phyloP scores from a whole-genome alignment of 1,284 basidiomycete species.

The Cutaneotrichosporon spelunceum region DNA sequence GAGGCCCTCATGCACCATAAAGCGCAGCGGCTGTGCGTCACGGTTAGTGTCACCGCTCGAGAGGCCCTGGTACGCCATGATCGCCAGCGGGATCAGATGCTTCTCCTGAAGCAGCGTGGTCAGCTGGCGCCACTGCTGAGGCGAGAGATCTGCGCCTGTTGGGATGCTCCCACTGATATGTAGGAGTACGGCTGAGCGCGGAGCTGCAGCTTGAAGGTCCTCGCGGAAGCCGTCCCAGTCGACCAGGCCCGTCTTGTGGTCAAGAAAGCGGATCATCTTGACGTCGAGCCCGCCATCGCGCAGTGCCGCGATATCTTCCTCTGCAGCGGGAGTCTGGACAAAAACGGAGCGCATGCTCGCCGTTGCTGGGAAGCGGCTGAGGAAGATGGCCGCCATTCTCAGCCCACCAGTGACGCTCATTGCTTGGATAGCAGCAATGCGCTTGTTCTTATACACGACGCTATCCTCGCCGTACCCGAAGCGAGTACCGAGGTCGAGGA shows the following conservation, averaged over 20 bases:
- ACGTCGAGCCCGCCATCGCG: constrained; percentile 46
- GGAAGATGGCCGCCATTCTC: constrained; percentile 84
- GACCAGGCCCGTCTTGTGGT: constrained; percentile 81
- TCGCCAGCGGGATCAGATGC: constrained; percentile 45
- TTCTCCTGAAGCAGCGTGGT: constrained; percentile 42
- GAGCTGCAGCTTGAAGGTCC: constrained; percentile 60
- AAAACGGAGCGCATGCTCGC: constrained; percentile 31
- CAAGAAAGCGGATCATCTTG: constrained; percentile 64
- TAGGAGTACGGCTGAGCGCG: constrained; percentile 75
- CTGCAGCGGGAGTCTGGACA: constrained; percentile 39
- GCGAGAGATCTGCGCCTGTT: constrained; percentile 89
- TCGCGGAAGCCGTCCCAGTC: constrained; percentile 73
- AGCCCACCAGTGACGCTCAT: constrained; percentile 95
- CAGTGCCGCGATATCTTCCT: constrained; percentile 42
- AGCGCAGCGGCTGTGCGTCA: constrained; percentile 48
- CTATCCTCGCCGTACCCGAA: constrained; percentile 58
- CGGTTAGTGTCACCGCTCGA: constrained; percentile 44
- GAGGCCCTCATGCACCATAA: constrained; percentile 49
- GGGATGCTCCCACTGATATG: constrained; percentile 96
- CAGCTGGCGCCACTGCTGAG: constrained; percentile 81
- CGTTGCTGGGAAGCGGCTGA: constrained; percentile 62
- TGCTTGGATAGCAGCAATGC: constrained; percentile 64
- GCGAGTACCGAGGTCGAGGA: constrained; percentile 39
- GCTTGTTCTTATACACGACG: constrained; percentile 52
- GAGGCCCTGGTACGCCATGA: constrained; percentile 50